Evolutionary conservation across 148 eudicot species (phyloP), one percentile per base, ranked within the genome.

Genomic region (Selenicereus undatus): DNA sequence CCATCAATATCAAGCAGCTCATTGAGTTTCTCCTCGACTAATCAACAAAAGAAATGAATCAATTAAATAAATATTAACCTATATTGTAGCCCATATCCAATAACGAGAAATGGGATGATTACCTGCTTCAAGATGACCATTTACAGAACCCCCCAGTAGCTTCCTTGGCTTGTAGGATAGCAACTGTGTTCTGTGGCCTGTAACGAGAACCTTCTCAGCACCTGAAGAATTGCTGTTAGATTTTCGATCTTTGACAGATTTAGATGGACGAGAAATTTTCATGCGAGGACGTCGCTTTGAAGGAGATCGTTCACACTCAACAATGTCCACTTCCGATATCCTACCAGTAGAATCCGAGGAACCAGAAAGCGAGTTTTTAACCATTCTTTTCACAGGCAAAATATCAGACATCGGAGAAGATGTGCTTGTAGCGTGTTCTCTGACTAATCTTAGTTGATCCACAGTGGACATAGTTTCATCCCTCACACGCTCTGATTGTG

Each of bases 1-100:
- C 97, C 97, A 36, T 89, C 90, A 81, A 83, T 75, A 88, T 93
- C 95, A 24, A 96, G 93, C 85, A 96, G 85, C 81, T 90, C 93
- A 83, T 93, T 93, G 76, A 96, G 95, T 86, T 89, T 94, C 87
- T 83, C 93, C 86, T 93, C 94, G 77, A 93, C 99, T 96, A 88
- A 88, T 88, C 84, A 62, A 81, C 51, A 43, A 68, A 29, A 42
- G 16, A 36, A 32, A 71, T 48, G 74, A 13, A 73, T 75, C 68
- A 50, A 80, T 32, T 66, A 66, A 26, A 66, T 11, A 27, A 26
- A 66, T 8, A 66, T 66, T 5, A 29, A 51, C 30, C 21, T 39
- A 26, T 64, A 64, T 10, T 50, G 29, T 68, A n/a, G 43, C 14
- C 24, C 14, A 17, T 56, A 45, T 70, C 35, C 68, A 58, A 51